Evolutionary conservation across 148 eudicot genomes (phyloP).

Genomic region (Beta vulgaris): DNA sequence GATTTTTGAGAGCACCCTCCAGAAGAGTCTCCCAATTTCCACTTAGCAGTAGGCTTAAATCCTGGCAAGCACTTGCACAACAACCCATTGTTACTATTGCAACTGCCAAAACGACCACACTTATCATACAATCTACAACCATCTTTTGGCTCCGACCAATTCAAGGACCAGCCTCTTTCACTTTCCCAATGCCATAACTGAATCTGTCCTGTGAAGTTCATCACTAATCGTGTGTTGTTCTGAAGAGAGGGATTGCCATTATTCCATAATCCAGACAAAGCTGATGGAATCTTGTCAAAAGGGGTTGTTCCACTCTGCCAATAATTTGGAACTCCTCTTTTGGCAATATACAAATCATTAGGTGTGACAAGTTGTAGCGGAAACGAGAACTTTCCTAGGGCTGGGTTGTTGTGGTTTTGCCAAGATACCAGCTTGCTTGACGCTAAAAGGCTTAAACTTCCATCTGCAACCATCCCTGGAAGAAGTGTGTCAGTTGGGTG

Average conservation of each 20-base stretch:
- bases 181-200: slow-evolving; percentile 25
- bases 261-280: neutral
- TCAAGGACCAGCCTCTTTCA: slow-evolving; percentile 5
- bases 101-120: slow-evolving; percentile 19
- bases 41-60: neutral
- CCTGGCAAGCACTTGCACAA: slow-evolving; percentile 31
- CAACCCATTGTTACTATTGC: slow-evolving; percentile 12
- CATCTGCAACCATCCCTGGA: slow-evolving; percentile 28
- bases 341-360: neutral
- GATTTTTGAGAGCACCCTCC: neutral
- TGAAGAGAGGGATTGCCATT: neutral
- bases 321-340: neutral
- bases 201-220: slow-evolving; percentile 33
- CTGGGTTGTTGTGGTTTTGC: slow-evolving; percentile 24
- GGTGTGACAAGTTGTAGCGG: neutral
- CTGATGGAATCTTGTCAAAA: neutral
- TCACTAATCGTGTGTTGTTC: slow-evolving; percentile 11
- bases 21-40: neutral
- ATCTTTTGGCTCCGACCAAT: slow-evolving; percentile 22
- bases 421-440: slow-evolving; percentile 26
- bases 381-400: slow-evolving; percentile 23
- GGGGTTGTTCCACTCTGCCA: slow-evolving; percentile 18
- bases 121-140: neutral
- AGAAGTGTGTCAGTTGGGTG: slow-evolving; percentile 42
- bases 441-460: neutral